Percentiles rank a stretch among this genome's conserved stretches.
Conservation (phyloP, 2,329 filamentous ascomycete genomes). For the Clonostachys chloroleuca region DNA sequence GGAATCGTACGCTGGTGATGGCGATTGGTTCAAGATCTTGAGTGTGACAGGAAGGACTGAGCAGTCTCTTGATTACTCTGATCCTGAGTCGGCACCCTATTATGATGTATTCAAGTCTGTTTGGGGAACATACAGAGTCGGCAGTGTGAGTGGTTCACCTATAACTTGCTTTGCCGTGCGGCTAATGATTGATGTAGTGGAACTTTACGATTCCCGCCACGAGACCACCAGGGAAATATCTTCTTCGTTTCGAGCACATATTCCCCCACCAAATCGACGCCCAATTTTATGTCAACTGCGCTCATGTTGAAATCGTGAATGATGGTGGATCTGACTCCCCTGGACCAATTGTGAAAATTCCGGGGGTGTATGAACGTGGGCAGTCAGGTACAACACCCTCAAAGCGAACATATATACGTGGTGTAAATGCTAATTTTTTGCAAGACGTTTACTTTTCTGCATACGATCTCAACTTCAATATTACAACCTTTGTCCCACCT, state of each 20-base stretch:
- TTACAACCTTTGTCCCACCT: neutral
- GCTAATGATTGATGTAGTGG: neutral
- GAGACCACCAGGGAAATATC: constrained; percentile 2
- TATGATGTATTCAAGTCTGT: neutral
- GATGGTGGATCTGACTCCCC: constrained; percentile 6
- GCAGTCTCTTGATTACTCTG: constrained; percentile 1
- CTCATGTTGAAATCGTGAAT: constrained; percentile 31
- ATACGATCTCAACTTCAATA: neutral
- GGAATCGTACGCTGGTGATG: constrained; percentile 3
- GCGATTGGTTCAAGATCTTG: constrained; percentile 7
- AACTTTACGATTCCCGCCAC: constrained; percentile 1
- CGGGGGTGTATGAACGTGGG: constrained; percentile 14
- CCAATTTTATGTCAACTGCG: constrained; percentile 36
- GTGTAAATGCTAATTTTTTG: neutral
- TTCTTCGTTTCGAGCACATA: constrained; percentile 1
- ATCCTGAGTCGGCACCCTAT: neutral
- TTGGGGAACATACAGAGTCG: constrained; percentile 1
- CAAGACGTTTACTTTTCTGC: constrained; percentile 2
- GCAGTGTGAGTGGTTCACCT: neutral
- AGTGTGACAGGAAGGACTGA: constrained; percentile 1
- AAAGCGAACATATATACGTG: neutral
- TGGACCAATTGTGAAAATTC: constrained; percentile 14
- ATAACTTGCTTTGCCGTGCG: too few species aligned
- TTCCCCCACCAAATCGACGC: neutral
- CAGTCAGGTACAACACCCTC: constrained; percentile 5